Conservation (phyloP, 192 early-diverging fungal genomes). For the Entrophospora sp. region DNA sequence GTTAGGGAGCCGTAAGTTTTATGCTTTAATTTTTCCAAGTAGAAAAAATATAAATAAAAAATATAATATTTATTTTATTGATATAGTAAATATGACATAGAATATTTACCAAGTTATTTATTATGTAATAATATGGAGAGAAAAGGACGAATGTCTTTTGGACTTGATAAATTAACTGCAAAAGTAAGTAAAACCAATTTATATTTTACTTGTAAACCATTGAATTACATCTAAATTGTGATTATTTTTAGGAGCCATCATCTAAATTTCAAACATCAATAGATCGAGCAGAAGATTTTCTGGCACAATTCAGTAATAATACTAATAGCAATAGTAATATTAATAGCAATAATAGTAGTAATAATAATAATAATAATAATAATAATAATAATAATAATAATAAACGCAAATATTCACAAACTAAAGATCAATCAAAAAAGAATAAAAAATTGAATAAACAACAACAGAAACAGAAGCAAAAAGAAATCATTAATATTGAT, state of each 20-base stretch:
- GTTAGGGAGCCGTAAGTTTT: conserved; percentile 27
- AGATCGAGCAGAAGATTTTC: too few relatives aligned
- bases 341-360: too few relatives aligned
- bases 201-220: background rate
- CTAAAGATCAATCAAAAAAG: background rate
- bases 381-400: too few relatives aligned
- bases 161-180: background rate
- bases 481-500: background rate
- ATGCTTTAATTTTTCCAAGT: background rate
- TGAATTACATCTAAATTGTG: background rate
- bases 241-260: too few relatives aligned
- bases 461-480: background rate
- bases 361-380: too few relatives aligned
- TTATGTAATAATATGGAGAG: background rate
- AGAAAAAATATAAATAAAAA: too few relatives aligned
- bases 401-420: too few relatives aligned
- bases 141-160: background rate
- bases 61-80: background rate
- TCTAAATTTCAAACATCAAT: too few relatives aligned
- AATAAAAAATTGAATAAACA: background rate
- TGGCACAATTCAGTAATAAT: too few relatives aligned
- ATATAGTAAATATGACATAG: conserved; percentile 29
- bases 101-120: conserved; percentile 31
- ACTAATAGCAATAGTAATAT: too few relatives aligned
- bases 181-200: background rate